These are phyloP conservation scores for Sporisorium exsertum DNA, from an alignment of 1,284 basidiomycete species.

Conservation along the genomic window DNA sequence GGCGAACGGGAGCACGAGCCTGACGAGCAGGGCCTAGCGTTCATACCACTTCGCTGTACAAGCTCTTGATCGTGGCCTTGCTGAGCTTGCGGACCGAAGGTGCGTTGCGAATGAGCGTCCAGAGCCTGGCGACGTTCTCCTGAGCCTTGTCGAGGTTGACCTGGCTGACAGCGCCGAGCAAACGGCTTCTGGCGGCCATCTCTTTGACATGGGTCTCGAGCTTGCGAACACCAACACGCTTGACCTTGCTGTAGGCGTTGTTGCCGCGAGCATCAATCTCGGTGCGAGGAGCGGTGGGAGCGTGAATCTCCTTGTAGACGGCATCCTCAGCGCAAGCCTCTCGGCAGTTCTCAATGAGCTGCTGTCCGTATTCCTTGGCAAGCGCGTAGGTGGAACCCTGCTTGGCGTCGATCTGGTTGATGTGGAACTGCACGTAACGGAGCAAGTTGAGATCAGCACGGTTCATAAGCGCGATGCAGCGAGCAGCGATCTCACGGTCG, in stretches of 20 bases:
- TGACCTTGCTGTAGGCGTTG: constrained; percentile 92
- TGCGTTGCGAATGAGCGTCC: constrained; percentile 96
- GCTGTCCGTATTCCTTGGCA: constrained; percentile 95
- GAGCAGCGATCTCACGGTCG: constrained; percentile 74
- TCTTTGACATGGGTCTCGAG: constrained; percentile 97
- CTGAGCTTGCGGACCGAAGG: constrained; percentile 96
- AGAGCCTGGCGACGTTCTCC: constrained; percentile 93
- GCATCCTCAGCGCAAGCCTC: constrained; percentile 86
- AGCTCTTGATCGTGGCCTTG: constrained; percentile 94
- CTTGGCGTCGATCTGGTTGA: constrained; percentile 81
- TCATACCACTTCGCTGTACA: constrained; percentile 93
- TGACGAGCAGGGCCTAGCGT: constrained; percentile 76
- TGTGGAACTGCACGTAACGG: constrained; percentile 93
- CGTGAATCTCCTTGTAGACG: constrained; percentile 79
- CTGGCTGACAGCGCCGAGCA: constrained; percentile 56
- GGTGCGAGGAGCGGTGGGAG: constrained; percentile 92
- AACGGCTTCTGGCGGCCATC: constrained; percentile 92
- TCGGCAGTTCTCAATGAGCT: constrained; percentile 91
- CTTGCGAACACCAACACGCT: constrained; percentile 94
- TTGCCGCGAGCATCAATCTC: constrained; percentile 93
- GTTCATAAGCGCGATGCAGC: constrained; percentile 97
- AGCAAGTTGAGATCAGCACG: constrained; percentile 78
- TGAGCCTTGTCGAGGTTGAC: constrained; percentile 86
- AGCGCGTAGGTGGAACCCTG: constrained; percentile 89
- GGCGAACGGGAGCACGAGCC: constrained; percentile 72